Evolutionary conservation across 768 basidiomycete genomes (phyloP), one percentile per base, ranked within the genome.

Genomic region (Kwoniella shandongensis): DNA sequence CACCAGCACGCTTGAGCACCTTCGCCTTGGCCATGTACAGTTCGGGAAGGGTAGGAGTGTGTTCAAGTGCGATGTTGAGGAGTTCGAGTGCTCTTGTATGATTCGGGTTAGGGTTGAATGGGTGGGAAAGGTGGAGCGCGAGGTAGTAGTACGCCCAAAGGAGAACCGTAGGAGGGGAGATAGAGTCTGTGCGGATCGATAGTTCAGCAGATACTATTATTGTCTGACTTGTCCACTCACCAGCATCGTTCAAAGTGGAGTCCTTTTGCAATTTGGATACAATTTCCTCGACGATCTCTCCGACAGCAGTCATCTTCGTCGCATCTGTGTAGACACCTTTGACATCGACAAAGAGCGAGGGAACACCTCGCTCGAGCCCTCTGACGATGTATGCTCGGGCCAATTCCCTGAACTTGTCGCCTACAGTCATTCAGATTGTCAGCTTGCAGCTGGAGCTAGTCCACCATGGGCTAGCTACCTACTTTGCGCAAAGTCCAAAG

Each of bases 101-200:
- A 20, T 46, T 65, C 8, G 66, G 72, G 17, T 63, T 57, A 12
- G 63, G 72, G 36, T 74, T 63, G 17, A 69, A 63, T 23, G 79
- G 79, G 38, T 81, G 79, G 0, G 81, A 80, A 1, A 89, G 79
- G 70, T 82, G 83, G 0, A 94, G 90, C 0, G 91, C 86, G 47
- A 98, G 86, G 81, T 88, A 96, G 79, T 94, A 98, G 36, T 97
- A 83, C 10, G 88, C 86, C 96, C 96, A 99, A 11, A 98, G 82
- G 66, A 94, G 88, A 15, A 84, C 85, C 3, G 90, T 85, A 0
- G 94, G 92, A 7, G 83, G 79, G 41, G 87, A 85, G 25, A 79
- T 62, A 0, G 70, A 44, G 26, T 71, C 71, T 67, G 54, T 15
- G 15, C 47, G 13, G 26, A 30, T 36, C 8, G 0, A 51, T 66